Conservation (phyloP, 2,329 filamentous ascomycete species). For the Microdochium bolleyi region DNA sequence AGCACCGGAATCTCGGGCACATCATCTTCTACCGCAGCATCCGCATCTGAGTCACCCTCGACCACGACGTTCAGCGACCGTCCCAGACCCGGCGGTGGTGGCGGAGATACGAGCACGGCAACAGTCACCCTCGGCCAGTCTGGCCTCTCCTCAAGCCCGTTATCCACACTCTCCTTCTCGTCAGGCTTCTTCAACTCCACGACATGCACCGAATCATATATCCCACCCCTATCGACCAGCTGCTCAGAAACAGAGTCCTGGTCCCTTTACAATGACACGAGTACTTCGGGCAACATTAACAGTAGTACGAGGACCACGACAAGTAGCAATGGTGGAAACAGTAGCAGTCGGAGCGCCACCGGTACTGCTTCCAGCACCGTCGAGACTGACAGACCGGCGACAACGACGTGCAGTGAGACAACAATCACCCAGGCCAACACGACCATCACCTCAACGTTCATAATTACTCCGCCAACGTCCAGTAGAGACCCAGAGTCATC, state of each 20-base stretch:
- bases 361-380: not conserved
- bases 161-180: not conserved
- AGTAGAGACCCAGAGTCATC: not conserved
- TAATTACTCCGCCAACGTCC: not conserved
- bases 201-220: not conserved
- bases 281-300: too few relatives aligned
- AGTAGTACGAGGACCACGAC: not conserved
- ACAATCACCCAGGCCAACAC: slow-evolving; percentile 8
- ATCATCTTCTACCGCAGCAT: not conserved
- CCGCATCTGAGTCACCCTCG: not conserved
- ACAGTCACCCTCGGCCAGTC: not conserved
- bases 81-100: not conserved
- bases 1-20: not conserved
- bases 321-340: too few relatives aligned
- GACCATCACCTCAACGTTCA: slow-evolving; percentile 1
- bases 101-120: not conserved
- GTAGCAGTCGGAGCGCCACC: not conserved
- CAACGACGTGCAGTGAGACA: slow-evolving; percentile 9
- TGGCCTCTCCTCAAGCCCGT: not conserved
- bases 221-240: not conserved
- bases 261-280: not conserved
- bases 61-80: not conserved
- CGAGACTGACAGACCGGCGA: slow-evolving; percentile 4
- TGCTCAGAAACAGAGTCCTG: not conserved
- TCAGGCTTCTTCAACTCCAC: not conserved